A percentile compares a stretch with the other conserved stretches of the same genome.
These are phyloP conservation scores for Stachybotrys elegans DNA, from an alignment of 2,329 filamentous ascomycete species.

Conservation along the genomic window DNA sequence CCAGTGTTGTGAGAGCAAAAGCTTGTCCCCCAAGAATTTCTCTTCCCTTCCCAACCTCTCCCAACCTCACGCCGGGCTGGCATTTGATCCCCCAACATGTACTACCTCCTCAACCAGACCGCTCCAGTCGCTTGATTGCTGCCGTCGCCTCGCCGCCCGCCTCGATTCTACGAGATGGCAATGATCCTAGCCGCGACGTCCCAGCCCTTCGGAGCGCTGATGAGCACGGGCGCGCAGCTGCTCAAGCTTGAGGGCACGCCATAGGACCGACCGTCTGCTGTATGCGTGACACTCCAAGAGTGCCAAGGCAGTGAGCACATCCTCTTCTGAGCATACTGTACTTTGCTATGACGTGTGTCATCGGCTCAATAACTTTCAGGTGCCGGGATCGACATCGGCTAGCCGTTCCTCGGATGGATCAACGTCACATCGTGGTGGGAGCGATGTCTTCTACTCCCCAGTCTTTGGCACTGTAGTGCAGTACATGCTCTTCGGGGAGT, in stretches of 20 bases:
- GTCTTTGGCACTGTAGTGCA: conserved; percentile 78
- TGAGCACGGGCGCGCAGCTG: conserved; percentile 77
- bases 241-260: conserved; percentile 70
- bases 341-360: conserved; percentile 65
- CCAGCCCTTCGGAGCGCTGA: conserved; percentile 76
- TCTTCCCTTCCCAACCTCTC: too few relatives aligned
- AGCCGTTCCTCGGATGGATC: conserved; percentile 40
- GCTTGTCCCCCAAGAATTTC: too few relatives aligned
- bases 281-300: conserved; percentile 70
- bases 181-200: conserved; percentile 67
- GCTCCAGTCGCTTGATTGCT: too few relatives aligned
- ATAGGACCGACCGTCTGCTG: too few relatives aligned
- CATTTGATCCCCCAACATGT: too few relatives aligned
- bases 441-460: conserved; percentile 65
- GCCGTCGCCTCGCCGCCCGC: too few relatives aligned
- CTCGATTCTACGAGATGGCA: conserved; percentile 70
- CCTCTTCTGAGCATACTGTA: conserved; percentile 83
- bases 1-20: too few relatives aligned
- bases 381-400: conserved; percentile 37
- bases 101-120: conserved; percentile 7
- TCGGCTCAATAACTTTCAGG: conserved; percentile 62
- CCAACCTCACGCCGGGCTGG: too few relatives aligned
- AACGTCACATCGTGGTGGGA: conserved; percentile 31
- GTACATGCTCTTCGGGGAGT: conserved; percentile 73
- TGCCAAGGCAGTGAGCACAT: conserved; percentile 76